Conservation (phyloP, 139 green algal species). For the Microglena sp. region DNA sequence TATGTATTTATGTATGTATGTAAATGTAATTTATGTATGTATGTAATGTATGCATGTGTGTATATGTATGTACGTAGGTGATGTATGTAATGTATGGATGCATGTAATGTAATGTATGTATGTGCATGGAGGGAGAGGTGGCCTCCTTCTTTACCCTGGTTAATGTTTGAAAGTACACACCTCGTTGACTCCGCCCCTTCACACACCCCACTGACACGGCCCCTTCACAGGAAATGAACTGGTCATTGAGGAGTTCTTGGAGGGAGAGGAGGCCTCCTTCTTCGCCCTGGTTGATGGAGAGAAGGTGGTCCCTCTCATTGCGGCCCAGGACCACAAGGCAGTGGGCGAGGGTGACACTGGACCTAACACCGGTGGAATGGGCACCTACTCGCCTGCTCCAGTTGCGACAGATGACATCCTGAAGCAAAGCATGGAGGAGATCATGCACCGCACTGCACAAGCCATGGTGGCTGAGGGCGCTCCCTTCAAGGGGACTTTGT, state of each 20-base stretch:
- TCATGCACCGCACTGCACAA: conserved; percentile 76
- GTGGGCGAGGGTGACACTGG: conserved; percentile 91
- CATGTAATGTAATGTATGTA: too few relatives aligned
- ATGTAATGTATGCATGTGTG: too few relatives aligned
- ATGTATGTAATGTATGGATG: too few relatives aligned
- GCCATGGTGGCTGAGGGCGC: conserved; percentile 77
- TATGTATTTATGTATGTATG: too few relatives aligned
- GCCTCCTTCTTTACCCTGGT: conserved; percentile 93
- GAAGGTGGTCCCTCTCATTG: conserved; percentile 54
- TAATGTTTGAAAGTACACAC: conserved; percentile 40
- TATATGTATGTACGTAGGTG: too few relatives aligned
- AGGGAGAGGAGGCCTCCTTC: conserved; percentile 92
- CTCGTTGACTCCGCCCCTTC: background rate
- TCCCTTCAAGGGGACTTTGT: conserved; percentile 83
- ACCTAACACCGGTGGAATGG: conserved; percentile 98
- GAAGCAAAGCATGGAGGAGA: conserved; percentile 68
- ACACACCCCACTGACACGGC: too few relatives aligned
- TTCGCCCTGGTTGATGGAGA: conserved; percentile 92
- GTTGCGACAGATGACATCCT: conserved; percentile 75
- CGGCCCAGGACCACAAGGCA: conserved; percentile 92
- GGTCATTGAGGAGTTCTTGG: conserved; percentile 94
- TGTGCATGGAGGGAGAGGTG: conserved; percentile 89
- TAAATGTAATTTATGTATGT: too few relatives aligned
- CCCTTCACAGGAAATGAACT: conserved; percentile 54
- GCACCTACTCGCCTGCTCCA: conserved; percentile 91